Evolutionary conservation across 352 stramenopile genomes (phyloP).

Genomic region (Halophytophthora batemanensis): DNA sequence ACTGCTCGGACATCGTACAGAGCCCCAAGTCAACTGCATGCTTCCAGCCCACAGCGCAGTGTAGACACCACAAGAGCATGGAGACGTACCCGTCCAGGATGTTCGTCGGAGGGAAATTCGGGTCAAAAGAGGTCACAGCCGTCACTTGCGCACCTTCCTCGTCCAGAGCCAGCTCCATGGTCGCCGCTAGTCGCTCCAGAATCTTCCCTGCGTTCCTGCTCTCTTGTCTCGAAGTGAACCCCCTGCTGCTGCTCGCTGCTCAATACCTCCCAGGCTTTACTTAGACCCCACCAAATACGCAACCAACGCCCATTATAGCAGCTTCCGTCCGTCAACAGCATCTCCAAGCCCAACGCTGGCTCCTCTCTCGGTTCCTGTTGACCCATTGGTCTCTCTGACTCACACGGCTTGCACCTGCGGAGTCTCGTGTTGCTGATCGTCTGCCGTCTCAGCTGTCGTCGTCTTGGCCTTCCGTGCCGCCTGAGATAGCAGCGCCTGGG

Average conservation of each 20-base stretch:
- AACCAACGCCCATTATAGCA: no score
- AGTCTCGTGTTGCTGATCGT: no score
- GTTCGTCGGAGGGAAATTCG: conserved; percentile 64
- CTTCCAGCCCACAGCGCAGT: not conserved
- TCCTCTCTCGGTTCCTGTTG: no score
- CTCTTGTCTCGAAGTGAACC: no score
- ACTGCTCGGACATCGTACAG: conserved; percentile 19
- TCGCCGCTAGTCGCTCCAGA: conserved; percentile 4
- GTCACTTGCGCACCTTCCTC: conserved; percentile 82
- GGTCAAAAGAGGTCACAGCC: conserved; percentile 73
- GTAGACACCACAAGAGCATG: not conserved
- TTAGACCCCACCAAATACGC: conserved; percentile 9
- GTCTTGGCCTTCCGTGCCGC: no score
- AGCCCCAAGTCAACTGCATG: not conserved
- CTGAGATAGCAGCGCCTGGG: no score
- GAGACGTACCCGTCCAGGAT: conserved; percentile 72
- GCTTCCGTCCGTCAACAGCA: no score
- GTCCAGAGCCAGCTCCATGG: conserved; percentile 79
- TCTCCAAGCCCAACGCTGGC: no score
- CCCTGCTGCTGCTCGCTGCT: conserved; percentile 1
- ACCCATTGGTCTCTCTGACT: no score
- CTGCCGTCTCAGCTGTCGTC: no score
- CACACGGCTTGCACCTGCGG: no score
- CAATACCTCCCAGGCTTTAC: conserved; percentile 15
- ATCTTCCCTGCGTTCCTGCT: not conserved